A percentile compares a stretch with the other conserved stretches of the same genome.
Conservation (phyloP, 2,329 filamentous ascomycete species). For the Ceratocystiopsis sp. region DNA sequence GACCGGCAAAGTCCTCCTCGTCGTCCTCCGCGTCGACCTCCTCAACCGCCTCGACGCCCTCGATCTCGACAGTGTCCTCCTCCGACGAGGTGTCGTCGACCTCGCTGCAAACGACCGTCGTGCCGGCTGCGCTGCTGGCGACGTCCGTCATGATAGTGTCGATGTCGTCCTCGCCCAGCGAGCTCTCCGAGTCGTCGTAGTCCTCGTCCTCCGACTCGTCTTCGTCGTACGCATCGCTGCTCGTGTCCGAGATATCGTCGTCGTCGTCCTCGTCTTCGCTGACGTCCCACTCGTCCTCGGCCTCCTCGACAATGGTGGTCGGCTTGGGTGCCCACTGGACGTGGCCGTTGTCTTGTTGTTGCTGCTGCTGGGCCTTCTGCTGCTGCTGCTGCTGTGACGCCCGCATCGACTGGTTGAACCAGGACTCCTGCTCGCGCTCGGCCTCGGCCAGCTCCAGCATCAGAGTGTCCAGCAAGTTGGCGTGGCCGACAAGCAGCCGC, state of each 20-base stretch:
- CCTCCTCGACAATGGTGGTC: slow-evolving; percentile 57
- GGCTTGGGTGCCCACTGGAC: slow-evolving; percentile 72
- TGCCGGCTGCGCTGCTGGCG: too few relatives aligned
- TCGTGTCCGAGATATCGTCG: slow-evolving; percentile 19
- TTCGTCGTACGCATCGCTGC: slow-evolving; percentile 25
- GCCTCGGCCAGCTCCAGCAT: slow-evolving; percentile 84
- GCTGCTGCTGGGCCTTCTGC: slow-evolving; percentile 13
- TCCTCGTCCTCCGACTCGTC: slow-evolving; percentile 36
- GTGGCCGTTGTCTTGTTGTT: slow-evolving; percentile 28
- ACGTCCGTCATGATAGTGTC: not conserved
- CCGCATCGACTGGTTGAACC: slow-evolving; percentile 92
- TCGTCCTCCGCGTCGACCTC: slow-evolving; percentile 36
- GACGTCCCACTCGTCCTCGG: slow-evolving; percentile 39
- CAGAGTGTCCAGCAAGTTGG: slow-evolving; percentile 89
- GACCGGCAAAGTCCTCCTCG: slow-evolving; percentile 47
- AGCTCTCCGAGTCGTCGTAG: slow-evolving; percentile 12
- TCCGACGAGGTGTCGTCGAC: not conserved
- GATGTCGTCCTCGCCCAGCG: not conserved
- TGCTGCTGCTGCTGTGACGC: slow-evolving; percentile 29
- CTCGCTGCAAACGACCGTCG: too few relatives aligned
- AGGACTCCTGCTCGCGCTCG: slow-evolving; percentile 87
- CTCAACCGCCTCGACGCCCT: slow-evolving; percentile 28
- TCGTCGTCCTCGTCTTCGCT: slow-evolving; percentile 36
- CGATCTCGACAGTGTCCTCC: slow-evolving; percentile 12
- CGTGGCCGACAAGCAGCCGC: slow-evolving; percentile 86